Conservation (phyloP, 225 moss, liverwort and hornwort genomes). For the Straminergon stramineum region DNA sequence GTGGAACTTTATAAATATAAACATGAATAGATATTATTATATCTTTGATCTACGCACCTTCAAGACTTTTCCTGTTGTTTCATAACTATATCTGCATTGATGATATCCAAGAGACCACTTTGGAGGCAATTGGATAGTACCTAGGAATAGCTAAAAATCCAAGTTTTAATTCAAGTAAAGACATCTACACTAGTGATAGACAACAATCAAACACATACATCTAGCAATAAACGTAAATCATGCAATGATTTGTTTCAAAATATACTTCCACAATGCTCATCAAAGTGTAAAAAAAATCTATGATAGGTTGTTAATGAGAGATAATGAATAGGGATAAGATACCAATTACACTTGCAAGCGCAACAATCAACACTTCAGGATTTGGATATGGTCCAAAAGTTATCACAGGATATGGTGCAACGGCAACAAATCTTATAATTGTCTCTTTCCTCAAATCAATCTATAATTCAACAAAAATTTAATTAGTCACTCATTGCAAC, state of each 20-base stretch:
- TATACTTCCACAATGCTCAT: background rate
- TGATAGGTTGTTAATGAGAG: background rate
- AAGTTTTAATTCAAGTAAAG: background rate
- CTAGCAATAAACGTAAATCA: background rate
- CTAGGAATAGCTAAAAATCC: conserved; percentile 5
- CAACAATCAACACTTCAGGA: conserved; percentile 41
- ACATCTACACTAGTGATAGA: background rate
- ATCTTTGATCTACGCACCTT: conserved; percentile 25
- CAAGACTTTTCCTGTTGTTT: conserved; percentile 41
- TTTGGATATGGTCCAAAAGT: conserved; percentile 78
- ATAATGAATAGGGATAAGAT: background rate
- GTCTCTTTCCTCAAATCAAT: conserved; percentile 64
- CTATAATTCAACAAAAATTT: conserved; percentile 5
- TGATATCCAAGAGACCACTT: conserved; percentile 92
- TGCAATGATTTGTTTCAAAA: background rate
- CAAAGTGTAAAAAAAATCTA: background rate
- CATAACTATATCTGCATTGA: conserved; percentile 82
- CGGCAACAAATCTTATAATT: conserved; percentile 44
- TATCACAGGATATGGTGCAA: conserved; percentile 53
- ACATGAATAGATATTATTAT: background rate
- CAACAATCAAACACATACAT: background rate
- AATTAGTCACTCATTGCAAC: background rate
- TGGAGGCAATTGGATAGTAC: conserved; percentile 71
- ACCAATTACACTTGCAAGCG: conserved; percentile 53
- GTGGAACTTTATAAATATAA: background rate